A percentile compares a stretch with the other conserved stretches of the same genome.
These are phyloP conservation scores for Pseudevernia furfuracea DNA, from an alignment of 495 filamentous ascomycete species.

Conservation along the genomic window DNA sequence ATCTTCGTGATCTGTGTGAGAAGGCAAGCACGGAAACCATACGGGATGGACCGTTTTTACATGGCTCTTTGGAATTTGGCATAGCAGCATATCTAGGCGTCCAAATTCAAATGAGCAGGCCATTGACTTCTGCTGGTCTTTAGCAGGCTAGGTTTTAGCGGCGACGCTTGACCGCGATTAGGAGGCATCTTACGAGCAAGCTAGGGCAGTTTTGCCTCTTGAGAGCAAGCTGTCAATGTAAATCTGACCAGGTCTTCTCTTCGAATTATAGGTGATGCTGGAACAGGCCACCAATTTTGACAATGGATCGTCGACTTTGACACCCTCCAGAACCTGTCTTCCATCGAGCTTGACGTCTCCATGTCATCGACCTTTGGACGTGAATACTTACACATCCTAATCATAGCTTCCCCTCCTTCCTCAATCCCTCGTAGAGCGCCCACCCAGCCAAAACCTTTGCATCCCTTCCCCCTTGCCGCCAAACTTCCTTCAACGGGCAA, in stretches of 20 bases:
- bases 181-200: not conserved
- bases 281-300: not conserved
- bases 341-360: not conserved
- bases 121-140: not conserved
- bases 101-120: not conserved
- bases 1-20: conserved; percentile 1
- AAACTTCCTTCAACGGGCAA: conserved; percentile 62
- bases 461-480: conserved; percentile 69
- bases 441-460: conserved; percentile 70
- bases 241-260: not conserved
- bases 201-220: not conserved
- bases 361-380: not conserved
- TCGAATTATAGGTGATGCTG: not conserved
- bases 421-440: conserved; percentile 68
- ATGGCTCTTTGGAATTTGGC: conserved; percentile 5
- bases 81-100: conserved; percentile 21
- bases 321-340: not conserved
- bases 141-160: not conserved
- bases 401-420: conserved; percentile 56
- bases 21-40: not conserved
- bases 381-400: not conserved
- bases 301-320: not conserved
- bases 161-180: not conserved
- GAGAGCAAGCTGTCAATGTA: not conserved
- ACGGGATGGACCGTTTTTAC: not conserved